Conservation (phyloP, 2,329 filamentous ascomycete species). For the Helotiales sp. region DNA sequence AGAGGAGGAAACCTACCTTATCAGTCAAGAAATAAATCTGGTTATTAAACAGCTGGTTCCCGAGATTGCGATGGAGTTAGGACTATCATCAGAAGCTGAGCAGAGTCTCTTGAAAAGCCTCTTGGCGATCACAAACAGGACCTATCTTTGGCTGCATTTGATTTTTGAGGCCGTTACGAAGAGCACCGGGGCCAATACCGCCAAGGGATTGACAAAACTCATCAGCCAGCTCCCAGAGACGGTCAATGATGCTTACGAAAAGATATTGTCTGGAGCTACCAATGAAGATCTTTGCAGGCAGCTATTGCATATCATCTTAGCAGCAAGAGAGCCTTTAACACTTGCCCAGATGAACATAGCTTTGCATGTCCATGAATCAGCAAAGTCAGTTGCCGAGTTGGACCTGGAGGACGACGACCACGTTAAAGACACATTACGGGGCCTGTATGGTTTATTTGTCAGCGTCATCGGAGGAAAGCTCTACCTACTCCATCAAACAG, state of each 20-base stretch:
- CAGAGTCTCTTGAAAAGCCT: neutral
- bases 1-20: conserved; percentile 38
- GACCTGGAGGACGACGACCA: neutral
- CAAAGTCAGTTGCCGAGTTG: neutral
- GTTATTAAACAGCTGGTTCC: conserved; percentile 32
- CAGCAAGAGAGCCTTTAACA: neutral
- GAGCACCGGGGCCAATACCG: neutral
- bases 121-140: conserved; percentile 9
- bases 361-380: neutral
- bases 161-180: conserved; percentile 13
- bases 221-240: conserved; percentile 20
- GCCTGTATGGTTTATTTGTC: neutral
- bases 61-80: conserved; percentile 6
- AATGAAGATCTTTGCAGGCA: neutral
- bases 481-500: neutral
- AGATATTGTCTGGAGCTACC: conserved; percentile 25
- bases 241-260: conserved; percentile 38
- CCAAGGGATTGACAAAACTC: neutral
- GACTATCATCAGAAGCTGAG: neutral
- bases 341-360: neutral
- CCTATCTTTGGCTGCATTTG: conserved; percentile 21
- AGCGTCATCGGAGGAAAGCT: neutral
- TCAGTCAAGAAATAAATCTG: conserved; percentile 38
- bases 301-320: neutral
- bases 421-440: neutral